Conservation (phyloP, 2,329 filamentous ascomycete species). For the Calonectria henricotiae region DNA sequence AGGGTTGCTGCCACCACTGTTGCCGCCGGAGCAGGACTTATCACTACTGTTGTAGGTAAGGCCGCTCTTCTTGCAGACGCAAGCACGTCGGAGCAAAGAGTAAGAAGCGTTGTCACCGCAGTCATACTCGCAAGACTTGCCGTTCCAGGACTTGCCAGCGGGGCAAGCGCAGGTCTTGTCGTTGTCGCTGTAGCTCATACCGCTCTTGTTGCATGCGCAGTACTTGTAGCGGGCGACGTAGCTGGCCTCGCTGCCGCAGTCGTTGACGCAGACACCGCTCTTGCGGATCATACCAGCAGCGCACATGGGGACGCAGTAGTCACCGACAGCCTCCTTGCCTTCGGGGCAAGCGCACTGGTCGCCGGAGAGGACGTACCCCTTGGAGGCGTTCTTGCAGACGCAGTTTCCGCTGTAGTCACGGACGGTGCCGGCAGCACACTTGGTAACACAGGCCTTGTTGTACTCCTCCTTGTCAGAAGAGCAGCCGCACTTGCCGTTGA, state of each 20-base stretch:
- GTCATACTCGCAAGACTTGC: constrained; percentile 15
- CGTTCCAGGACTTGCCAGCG: constrained; percentile 3
- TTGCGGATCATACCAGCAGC: not conserved
- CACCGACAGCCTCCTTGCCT: not conserved
- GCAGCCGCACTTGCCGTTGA: not conserved
- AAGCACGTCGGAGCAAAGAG: not conserved
- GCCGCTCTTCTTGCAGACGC: constrained; percentile 11
- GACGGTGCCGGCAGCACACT: not conserved
- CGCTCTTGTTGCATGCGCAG: constrained; percentile 13
- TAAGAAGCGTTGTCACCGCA: not conserved
- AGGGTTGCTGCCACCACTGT: not conserved
- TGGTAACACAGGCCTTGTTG: not conserved
- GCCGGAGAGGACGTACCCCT: not conserved
- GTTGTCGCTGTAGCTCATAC: constrained; percentile 8
- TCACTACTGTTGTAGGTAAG: constrained; percentile 2
- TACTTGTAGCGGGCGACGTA: constrained; percentile 9
- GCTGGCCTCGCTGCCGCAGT: constrained; percentile 4
- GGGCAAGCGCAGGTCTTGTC: constrained; percentile 11
- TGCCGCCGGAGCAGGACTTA: constrained; percentile 6
- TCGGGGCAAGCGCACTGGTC: constrained; percentile 1
- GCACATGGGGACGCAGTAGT: not conserved
- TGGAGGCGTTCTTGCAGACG: constrained; percentile 13
- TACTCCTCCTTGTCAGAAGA: not conserved
- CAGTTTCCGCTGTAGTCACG: constrained; percentile 12
- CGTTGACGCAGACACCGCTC: constrained; percentile 3